Base-by-base conservation (phyloP, 2,329 filamentous ascomycete species). In the Xylogone sp. region DNA sequence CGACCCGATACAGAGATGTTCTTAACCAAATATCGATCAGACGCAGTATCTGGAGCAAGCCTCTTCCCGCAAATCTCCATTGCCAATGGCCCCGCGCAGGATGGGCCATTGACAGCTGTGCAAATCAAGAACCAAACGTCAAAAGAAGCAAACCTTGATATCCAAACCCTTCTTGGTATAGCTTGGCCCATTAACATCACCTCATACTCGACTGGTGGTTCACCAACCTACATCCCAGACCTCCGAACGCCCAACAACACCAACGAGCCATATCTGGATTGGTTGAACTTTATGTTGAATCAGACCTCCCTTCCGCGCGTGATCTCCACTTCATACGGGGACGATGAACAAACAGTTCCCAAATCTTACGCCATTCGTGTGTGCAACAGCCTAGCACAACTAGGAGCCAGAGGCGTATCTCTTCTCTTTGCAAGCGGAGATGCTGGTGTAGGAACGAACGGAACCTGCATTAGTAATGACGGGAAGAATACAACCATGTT, bases 221-320 rank as follows among this genome's bases (percentile, higher is more conserved):
- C 77, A 61, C 68, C 72, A 10, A 74, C 80, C 0, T 39, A 9
- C 34, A 39, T 16, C 13, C 34, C 8, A 39, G 34, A 39, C 13
- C 74, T 81, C 42, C 57, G 71, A 4, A 48, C 48, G 8, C 58
- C 65, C 57, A 49, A 71, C 65, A 76, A 84, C 64, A 75, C 73
- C 57, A 89, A 88, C 65, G 86, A 90, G 69, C 84, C 84, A 0
- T 88, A 87, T 65, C 71, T 87, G 1, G 75, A 75, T 13, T 87
- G 80, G 71, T 71, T 87, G 7, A 74, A 79, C 51, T 80, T 81
- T 65, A 65, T 87, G 2, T 74, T 85, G 1, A 66, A 69, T 1
- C 75, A 77, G 53, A 60, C 67, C 19, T 66, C 77, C 49, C 71
- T 88, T 1, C 84, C 86, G 0, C 76, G 82, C 45, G 78, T 83